phyloP scores from a whole-genome alignment of 169 alveolate species.

The Fabrea salina region DNA sequence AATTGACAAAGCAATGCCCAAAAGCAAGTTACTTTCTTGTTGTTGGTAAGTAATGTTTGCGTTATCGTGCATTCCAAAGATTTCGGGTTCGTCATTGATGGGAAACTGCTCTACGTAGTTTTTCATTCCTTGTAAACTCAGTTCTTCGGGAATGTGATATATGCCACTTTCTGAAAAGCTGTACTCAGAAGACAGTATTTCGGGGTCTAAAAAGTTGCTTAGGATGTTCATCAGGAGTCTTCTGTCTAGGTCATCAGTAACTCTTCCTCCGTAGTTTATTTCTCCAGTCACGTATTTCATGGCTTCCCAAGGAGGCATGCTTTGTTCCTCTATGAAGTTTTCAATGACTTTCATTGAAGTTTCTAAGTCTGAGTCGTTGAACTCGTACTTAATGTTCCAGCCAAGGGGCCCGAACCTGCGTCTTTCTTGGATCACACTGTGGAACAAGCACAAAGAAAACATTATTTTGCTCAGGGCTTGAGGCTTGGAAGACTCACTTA shows the following conservation, averaged over 20 bases:
- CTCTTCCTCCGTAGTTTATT: constrained; percentile 88
- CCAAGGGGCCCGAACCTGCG: constrained; percentile 86
- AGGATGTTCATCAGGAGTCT: constrained; percentile 74
- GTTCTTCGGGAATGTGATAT: constrained; percentile 44
- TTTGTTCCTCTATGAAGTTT: constrained; percentile 79
- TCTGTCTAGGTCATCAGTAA: constrained; percentile 85
- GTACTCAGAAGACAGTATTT: constrained; percentile 57
- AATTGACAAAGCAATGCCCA: constrained; percentile 1
- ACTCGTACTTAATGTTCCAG: constrained; percentile 87
- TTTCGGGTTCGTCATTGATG: constrained; percentile 78
- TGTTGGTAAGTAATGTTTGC: constrained; percentile 78
- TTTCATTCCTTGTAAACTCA: constrained; percentile 38
- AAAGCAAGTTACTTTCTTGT: neutral
- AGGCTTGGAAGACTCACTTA: constrained; percentile 74
- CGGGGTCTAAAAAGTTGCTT: constrained; percentile 63
- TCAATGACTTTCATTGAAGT: constrained; percentile 70
- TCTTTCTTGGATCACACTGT: constrained; percentile 80
- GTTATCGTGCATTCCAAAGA: constrained; percentile 86
- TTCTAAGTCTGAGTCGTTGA: constrained; percentile 82
- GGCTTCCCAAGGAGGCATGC: constrained; percentile 75
- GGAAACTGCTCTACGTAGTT: constrained; percentile 69
- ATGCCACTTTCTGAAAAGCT: constrained; percentile 51
- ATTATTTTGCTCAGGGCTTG: constrained; percentile 62
- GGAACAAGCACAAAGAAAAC: constrained; percentile 79
- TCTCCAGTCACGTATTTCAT: constrained; percentile 74